phyloP scores from a whole-genome alignment of 495 filamentous ascomycete genomes.

The Xylaria curta region DNA sequence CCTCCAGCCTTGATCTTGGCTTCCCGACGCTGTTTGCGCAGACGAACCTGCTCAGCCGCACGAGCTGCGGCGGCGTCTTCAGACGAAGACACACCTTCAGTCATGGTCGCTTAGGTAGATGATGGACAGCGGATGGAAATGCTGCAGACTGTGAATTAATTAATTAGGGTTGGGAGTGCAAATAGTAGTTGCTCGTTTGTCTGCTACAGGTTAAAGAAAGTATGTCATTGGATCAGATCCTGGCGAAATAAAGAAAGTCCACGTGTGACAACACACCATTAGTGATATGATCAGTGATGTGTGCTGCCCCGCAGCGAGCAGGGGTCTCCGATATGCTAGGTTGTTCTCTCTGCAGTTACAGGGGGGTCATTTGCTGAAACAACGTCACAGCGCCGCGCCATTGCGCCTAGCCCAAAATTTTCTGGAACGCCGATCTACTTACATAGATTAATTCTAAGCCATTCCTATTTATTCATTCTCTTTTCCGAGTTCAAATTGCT shows the following conservation, averaged over 20 bases:
- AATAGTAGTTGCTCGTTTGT: not conserved
- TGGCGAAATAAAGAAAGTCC: conserved; percentile 8
- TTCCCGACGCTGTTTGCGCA: conserved; percentile 88
- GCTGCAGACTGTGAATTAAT: not conserved
- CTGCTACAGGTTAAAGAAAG: not conserved
- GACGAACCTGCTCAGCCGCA: conserved; percentile 76
- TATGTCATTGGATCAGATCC: conserved; percentile 8
- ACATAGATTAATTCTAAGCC: not conserved
- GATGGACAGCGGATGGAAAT: not conserved
- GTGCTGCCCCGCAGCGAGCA: conserved; percentile 2
- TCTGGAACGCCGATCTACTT: not conserved
- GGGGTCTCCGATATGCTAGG: not conserved
- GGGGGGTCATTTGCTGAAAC: not conserved
- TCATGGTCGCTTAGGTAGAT: conserved; percentile 28
- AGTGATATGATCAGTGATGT: conserved; percentile 8
- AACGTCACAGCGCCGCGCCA: not conserved
- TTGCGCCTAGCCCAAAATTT: not conserved
- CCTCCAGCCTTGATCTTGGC: conserved; percentile 89
- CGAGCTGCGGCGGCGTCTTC: conserved; percentile 63
- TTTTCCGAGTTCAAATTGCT: not conserved
- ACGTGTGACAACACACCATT: conserved; percentile 17
- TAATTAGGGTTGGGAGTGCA: conserved; percentile 1
- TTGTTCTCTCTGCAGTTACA: not conserved
- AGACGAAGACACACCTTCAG: conserved; percentile 31
- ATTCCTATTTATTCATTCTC: not conserved